A percentile compares a stretch with the other conserved stretches of the same genome.
Conservation (phyloP, 176 grass and related monocot species). For the Otatea glauca region DNA sequence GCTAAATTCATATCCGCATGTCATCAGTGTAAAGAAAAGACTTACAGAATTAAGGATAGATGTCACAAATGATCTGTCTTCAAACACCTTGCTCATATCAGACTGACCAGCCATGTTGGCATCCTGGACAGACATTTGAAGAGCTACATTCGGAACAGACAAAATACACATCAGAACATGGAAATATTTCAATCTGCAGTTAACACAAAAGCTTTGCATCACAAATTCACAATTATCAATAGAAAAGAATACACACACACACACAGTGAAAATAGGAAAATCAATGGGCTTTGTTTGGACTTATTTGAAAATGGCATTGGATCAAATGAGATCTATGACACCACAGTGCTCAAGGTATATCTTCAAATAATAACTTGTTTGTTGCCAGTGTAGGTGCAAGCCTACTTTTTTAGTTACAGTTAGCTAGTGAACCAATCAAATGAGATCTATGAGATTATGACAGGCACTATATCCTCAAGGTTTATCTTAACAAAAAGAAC, state of each 20-base stretch:
- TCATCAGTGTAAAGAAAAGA: not conserved
- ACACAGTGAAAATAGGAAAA: not conserved
- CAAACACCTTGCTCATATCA: conserved; percentile 89
- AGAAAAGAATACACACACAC: not conserved
- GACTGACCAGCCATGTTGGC: conserved; percentile 56
- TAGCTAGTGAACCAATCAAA: not conserved
- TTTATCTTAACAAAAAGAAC: not conserved
- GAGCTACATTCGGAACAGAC: conserved; percentile 55
- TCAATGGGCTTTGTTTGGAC: not conserved
- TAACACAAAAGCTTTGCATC: not conserved
- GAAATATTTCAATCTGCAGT: not conserved
- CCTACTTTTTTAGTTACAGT: not conserved
- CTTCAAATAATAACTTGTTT: not conserved
- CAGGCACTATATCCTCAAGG: not conserved
- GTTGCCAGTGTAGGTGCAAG: not conserved
- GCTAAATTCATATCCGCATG: conserved; percentile 5
- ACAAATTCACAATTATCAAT: conserved; percentile 25
- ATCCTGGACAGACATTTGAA: conserved; percentile 98
- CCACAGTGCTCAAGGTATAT: not conserved
- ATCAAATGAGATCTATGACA: not conserved
- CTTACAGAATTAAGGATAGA: conserved; percentile 91
- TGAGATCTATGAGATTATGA: not conserved
- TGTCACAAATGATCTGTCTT: conserved; percentile 94
- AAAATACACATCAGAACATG: conserved; percentile 32
- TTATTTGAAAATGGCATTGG: conserved; percentile 9